Percentiles rank a stretch among this genome's conserved stretches.
Conservation (phyloP, 2,329 filamentous ascomycete genomes). For the Escovopsis sp. region DNA sequence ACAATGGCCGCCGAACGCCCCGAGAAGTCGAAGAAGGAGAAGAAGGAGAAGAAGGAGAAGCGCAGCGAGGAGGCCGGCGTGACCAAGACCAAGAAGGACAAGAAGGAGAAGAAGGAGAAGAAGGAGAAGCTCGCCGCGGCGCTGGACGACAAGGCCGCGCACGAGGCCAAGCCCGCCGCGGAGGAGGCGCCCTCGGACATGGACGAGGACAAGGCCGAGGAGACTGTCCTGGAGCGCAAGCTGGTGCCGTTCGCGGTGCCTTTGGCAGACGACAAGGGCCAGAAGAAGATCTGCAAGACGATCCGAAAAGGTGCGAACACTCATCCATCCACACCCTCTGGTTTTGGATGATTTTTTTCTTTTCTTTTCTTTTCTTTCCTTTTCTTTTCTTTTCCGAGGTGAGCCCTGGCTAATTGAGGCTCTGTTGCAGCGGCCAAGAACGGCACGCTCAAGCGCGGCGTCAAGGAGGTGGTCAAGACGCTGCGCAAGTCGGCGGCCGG, state of each 20-base stretch:
- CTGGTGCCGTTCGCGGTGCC: conserved; percentile 76
- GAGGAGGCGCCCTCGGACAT: conserved; percentile 30
- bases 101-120: conserved; percentile 55
- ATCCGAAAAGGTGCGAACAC: conserved; percentile 37
- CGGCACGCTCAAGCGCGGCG: conserved; percentile 90
- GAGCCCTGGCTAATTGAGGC: no score
- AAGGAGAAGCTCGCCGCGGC: conserved; percentile 56
- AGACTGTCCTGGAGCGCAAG: conserved; percentile 33
- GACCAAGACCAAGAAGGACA: conserved; percentile 41
- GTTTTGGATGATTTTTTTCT: neutral
- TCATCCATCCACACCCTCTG: neutral
- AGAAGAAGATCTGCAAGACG: conserved; percentile 46
- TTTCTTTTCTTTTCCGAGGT: no score
- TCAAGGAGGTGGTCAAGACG: conserved; percentile 97
- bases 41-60: conserved; percentile 49
- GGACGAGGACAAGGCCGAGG: conserved; percentile 29
- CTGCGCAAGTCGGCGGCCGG: conserved; percentile 77
- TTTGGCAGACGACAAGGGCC: conserved; percentile 62
- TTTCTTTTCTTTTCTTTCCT: neutral
- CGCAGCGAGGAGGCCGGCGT: conserved; percentile 39
- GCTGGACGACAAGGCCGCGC: conserved; percentile 41
- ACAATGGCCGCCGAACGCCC: conserved; percentile 33
- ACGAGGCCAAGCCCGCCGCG: conserved; percentile 24
- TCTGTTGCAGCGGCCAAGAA: conserved; percentile 64
- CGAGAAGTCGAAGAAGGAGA: conserved; percentile 31